phyloP scores from a whole-genome alignment of 2,329 filamentous ascomycete genomes.

The Diaporthe ampelina region DNA sequence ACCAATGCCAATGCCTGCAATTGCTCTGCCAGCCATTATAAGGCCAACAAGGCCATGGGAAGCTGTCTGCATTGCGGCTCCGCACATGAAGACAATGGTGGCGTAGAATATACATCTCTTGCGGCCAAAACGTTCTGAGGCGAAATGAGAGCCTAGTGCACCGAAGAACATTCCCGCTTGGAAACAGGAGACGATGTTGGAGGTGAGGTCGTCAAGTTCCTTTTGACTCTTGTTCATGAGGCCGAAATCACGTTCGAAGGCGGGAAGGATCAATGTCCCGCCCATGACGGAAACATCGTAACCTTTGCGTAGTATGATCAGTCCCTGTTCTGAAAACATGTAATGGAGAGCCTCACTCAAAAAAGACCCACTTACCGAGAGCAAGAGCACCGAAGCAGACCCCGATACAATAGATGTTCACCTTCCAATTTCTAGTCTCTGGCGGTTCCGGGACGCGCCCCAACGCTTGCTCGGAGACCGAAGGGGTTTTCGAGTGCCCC shows the following conservation, averaged over 20 bases:
- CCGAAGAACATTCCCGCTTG: conserved; percentile 40
- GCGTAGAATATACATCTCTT: conserved; percentile 45
- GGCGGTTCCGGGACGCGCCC: conserved; percentile 3
- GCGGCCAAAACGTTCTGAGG: conserved; percentile 67
- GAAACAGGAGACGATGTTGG: conserved; percentile 52
- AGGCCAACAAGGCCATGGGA: conserved; percentile 21
- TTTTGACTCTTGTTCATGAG: conserved; percentile 12
- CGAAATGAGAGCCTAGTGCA: conserved; percentile 21
- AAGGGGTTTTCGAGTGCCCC: conserved; percentile 14
- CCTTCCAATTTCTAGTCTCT: conserved; percentile 21
- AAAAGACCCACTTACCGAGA: not conserved
- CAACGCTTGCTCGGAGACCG: conserved; percentile 3
- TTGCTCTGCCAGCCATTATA: conserved; percentile 28
- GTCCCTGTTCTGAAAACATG: not conserved
- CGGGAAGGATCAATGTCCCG: conserved; percentile 23
- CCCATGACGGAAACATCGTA: conserved; percentile 30
- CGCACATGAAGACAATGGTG: conserved; percentile 34
- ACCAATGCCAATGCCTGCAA: conserved; percentile 36
- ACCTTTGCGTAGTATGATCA: not conserved
- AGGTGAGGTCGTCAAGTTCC: conserved; percentile 15
- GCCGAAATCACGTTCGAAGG: conserved; percentile 18
- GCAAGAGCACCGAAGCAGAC: conserved; percentile 24
- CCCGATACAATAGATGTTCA: conserved; percentile 20
- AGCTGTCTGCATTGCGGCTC: conserved; percentile 35
- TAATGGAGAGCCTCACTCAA: not conserved